Conservation (phyloP, 106 monocot species). For the Dendrobium catenatum region DNA sequence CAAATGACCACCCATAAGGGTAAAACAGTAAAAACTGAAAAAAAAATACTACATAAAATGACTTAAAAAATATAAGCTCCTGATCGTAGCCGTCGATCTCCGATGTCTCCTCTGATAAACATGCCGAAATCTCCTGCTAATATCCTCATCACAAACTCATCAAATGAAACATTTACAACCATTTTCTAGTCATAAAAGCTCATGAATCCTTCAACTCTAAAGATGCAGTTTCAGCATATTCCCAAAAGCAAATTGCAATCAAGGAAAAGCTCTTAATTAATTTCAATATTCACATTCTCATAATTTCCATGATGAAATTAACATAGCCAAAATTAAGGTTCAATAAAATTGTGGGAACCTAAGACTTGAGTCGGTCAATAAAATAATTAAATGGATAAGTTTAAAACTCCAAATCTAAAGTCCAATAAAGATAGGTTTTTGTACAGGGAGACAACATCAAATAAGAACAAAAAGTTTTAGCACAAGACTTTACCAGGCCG, state of each 20-base stretch:
- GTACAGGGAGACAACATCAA: not conserved
- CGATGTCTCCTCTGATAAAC: no score
- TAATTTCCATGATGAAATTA: not conserved
- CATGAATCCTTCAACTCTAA: not conserved
- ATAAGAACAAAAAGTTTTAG: no score
- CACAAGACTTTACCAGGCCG: no score
- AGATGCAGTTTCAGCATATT: not conserved
- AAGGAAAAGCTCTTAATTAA: not conserved
- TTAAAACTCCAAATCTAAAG: not conserved
- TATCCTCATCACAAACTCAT: no score
- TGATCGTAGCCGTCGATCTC: no score
- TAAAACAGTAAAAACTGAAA: no score
- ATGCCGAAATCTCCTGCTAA: no score
- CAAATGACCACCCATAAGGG: no score
- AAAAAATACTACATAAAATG: no score
- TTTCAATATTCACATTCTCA: not conserved
- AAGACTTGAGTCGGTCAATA: not conserved
- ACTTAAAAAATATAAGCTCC: no score
- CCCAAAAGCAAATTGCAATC: not conserved
- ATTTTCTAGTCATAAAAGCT: not conserved
- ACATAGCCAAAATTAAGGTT: not conserved
- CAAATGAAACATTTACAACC: not conserved
- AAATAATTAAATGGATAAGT: not conserved
- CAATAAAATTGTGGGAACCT: not conserved
- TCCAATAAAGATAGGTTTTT: not conserved